phyloP scores from a whole-genome alignment of 2,329 filamentous ascomycete species.

The Colletotrichum sp. region DNA sequence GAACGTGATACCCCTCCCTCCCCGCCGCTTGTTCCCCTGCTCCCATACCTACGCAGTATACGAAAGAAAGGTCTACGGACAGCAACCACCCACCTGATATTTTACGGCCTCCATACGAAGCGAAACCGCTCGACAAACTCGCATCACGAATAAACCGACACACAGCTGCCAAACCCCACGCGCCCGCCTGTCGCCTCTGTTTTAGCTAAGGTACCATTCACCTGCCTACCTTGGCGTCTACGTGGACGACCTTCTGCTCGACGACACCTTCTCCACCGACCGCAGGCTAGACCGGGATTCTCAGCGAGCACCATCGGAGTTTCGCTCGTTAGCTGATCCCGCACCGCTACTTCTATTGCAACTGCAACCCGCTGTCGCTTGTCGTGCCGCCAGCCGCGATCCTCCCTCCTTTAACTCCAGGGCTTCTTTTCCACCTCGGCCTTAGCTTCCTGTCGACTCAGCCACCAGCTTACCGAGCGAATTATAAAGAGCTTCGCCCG shows the following conservation, averaged over 20 bases:
- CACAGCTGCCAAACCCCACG: background rate
- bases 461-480: slow-evolving; percentile 16
- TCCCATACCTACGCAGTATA: background rate
- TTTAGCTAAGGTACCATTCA: background rate
- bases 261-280: slow-evolving; percentile 3
- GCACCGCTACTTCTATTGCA: background rate
- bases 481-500: slow-evolving; percentile 4
- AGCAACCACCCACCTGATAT: background rate
- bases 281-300: background rate
- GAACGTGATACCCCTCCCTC: background rate
- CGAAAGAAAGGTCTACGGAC: background rate
- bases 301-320: background rate
- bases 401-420: background rate
- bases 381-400: background rate
- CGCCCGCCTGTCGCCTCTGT: background rate
- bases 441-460: slow-evolving; percentile 8
- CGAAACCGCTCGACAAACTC: background rate
- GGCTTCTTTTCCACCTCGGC: background rate
- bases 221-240: background rate
- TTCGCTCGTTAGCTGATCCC: background rate
- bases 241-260: background rate
- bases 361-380: background rate
- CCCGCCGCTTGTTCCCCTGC: background rate
- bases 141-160: background rate
- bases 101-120: background rate